phyloP scores from a whole-genome alignment of 208 protist genomes.

The Crithidia expoeki region DNA sequence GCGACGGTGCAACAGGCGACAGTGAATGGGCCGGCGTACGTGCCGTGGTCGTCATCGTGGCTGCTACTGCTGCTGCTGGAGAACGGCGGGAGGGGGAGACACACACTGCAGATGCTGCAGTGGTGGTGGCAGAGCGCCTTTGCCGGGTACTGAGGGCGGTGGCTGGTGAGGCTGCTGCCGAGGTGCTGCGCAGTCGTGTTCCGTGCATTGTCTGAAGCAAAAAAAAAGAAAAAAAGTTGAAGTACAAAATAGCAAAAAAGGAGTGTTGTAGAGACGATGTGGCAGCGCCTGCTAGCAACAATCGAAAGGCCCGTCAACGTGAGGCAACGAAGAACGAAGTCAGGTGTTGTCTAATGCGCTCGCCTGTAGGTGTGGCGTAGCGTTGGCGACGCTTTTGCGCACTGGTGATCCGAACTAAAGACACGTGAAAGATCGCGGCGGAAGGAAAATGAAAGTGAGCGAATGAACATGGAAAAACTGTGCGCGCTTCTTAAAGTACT shows the following conservation, averaged over 20 bases:
- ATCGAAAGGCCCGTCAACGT: background rate
- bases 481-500: background rate
- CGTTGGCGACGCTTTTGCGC: no score
- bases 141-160: background rate
- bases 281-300: no score
- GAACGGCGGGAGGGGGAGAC: background rate
- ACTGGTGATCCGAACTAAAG: no score
- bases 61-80: background rate
- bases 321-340: background rate
- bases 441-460: no score
- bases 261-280: no score
- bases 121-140: background rate
- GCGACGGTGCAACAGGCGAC: background rate
- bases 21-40: background rate
- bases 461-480: constrained; percentile 19
- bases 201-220: background rate
- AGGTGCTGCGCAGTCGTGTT: background rate
- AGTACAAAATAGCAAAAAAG: constrained; percentile 3
- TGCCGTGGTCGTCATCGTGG: background rate
- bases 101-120: background rate
- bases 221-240: background rate
- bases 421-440: background rate
- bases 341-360: no score
- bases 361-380: no score
- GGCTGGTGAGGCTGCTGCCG: background rate